Evolutionary conservation across 768 basidiomycete species (phyloP), one percentile per base, ranked within the genome.

Genomic region (Boletus rex-veris): DNA sequence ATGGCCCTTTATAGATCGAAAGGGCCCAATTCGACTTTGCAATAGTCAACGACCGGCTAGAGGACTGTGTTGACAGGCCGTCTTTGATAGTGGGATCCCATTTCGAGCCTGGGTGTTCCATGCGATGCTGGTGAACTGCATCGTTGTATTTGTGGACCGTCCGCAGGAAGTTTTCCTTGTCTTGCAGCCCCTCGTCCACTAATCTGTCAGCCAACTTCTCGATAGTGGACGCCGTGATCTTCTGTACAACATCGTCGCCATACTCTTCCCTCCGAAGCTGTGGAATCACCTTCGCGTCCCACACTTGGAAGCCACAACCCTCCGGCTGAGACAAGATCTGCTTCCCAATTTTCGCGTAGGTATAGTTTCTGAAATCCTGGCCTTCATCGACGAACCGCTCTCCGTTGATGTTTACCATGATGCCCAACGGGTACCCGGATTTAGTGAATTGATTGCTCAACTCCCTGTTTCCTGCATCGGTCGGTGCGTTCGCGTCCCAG

Each of bases 1-100:
- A 83, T 0, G 83, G 83, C 12, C 72, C 64, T 39, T 75, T 57
- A 36, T 80, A 76, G 24, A 88, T 68, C 5, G 79, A 61, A 54
- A 83, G 67, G 0, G 85, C 86, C 86, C 86, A 88, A 59, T 88
- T 86, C 0, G 83, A 81, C 65, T 88, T 88, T 11, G 83, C 74
- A 12, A 79, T 57, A 12, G 61, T 43, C 33, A 86, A 64, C 21
- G 65, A 67, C 15, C 55, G 54, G 0, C 41, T 44, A 4, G 63
- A 66, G 3, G 79, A 77, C 52, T 79, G 74, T 0, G 85, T 85
- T 5, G 80, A 79, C 15, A 83, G 60, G 4, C 79, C 78, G 57
- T 88, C 86, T 61, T 86, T 86, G 33, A 82, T 70, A 2, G 84
- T 74, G 16, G 85, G 86, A 64, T 88, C 77, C 84, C 85, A 88